A percentile compares a stretch with the other conserved stretches of the same genome.
Conservation (phyloP, 2,329 filamentous ascomycete species). For the Botrytis hyacinthi region DNA sequence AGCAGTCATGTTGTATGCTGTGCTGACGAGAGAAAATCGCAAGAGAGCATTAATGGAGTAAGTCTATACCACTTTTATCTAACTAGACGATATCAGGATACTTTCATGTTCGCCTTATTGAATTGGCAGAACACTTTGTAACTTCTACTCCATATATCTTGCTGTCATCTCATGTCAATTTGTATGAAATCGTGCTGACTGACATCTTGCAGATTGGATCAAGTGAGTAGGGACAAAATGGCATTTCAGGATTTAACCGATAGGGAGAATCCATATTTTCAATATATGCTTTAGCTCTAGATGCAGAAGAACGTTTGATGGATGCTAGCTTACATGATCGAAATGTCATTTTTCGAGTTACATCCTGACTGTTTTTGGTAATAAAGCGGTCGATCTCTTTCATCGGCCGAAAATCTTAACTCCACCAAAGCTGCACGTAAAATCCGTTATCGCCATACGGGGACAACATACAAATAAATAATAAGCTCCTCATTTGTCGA, state of each 20-base stretch:
- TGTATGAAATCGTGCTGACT: neutral
- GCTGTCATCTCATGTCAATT: neutral
- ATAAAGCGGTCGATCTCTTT: neutral
- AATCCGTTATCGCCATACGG: conserved; percentile 7
- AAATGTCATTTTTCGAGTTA: neutral
- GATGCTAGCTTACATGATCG: neutral
- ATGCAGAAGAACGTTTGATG: neutral
- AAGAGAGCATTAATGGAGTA: conserved; percentile 45
- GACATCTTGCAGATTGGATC: conserved; percentile 44
- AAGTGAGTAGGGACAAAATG: conserved; percentile 60
- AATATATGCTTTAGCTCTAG: conserved; percentile 44
- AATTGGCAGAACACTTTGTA: neutral
- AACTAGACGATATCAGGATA: neutral
- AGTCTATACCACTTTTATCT: neutral
- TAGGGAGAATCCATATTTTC: conserved; percentile 65
- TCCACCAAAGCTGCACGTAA: neutral
- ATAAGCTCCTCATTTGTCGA: neutral
- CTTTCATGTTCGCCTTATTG: too few relatives aligned
- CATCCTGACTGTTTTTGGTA: neutral
- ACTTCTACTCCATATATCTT: neutral
- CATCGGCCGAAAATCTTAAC: conserved; percentile 2
- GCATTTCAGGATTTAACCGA: conserved; percentile 69
- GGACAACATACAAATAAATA: neutral
- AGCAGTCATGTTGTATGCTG: conserved; percentile 54
- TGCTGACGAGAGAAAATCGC: conserved; percentile 59